Percentiles rank a stretch among this genome's conserved stretches.
phyloP scores from a whole-genome alignment of 2,329 filamentous ascomycete species.

The Albophoma yamanashiensis region DNA sequence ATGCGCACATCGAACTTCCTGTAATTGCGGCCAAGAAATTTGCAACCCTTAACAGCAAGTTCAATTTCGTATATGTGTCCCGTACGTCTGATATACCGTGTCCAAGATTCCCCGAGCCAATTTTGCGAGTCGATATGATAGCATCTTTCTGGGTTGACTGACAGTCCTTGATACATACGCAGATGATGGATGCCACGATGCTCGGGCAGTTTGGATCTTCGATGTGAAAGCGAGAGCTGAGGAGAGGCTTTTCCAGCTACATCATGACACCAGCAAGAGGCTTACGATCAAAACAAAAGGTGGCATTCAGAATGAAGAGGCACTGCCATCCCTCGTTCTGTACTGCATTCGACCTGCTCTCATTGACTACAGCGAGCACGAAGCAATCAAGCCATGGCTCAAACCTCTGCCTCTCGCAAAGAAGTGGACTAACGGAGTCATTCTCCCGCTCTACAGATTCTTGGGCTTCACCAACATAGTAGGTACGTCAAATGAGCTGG shows the following conservation, averaged over 20 bases:
- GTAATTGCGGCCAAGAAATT: background rate
- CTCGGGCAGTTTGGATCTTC: background rate
- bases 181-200: background rate
- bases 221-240: background rate
- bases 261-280: background rate
- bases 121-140: background rate
- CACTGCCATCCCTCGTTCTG: background rate
- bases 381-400: background rate
- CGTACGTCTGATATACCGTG: background rate
- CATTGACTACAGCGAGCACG: background rate
- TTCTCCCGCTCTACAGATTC: background rate
- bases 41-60: background rate
- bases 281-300: background rate
- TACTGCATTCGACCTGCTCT: background rate
- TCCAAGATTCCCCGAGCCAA: background rate
- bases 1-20: background rate
- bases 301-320: background rate
- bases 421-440: background rate
- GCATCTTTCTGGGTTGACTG: background rate
- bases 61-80: constrained; percentile 1
- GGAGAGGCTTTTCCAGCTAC: background rate
- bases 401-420: background rate
- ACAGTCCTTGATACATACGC: background rate
- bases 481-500: background rate
- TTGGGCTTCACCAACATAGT: background rate